Base-by-base conservation (phyloP, 805 yeast genomes). In the Sugiyamaella lignohabitans region DNA sequence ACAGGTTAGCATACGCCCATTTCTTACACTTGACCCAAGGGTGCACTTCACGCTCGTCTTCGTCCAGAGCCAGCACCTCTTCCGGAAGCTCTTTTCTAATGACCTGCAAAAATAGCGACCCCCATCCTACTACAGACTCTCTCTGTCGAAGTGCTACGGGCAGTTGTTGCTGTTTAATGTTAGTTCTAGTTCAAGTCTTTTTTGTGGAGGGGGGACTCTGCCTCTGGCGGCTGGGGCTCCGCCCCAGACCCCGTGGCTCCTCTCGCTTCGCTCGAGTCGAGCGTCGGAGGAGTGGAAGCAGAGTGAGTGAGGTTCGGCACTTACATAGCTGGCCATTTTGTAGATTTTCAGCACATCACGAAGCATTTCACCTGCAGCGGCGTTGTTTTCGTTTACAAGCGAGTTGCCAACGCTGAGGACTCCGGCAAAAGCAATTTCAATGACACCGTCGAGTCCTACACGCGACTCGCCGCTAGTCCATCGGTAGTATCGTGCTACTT, bases 1-100 rank as follows among this genome's bases (percentile, higher is more conserved):
- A 75, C 36, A 89, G 61, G 61, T 86, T 87, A 20, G 87, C 87
- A 59, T 80, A 80, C 0, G 94, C 78, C 97, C 98, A 91, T 63
- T 91, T 93, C 68, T 76, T 89, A 55, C 79, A 76, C 66, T 79
- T 91, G 60, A 70, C 81, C 83, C 83, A 84, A 42, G 79, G 82
- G 55, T 75, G 70, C 18, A 65, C 54, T 41, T 67, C 70, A 42
- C 78, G 70, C 36, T 78, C 82, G 19, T 76, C 74, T 5, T 70
- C 71, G 41, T 78, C 80, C n/a, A 75, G 56, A 17, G 71, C 69
- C 50, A 72, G 49, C 1, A 79, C 77, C 37, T 73, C 72, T 0
- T 60, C 51, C 1, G 95, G 93, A 18, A 80, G 66, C 5, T 68
- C 69, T 67, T 78, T 73, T 52, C 75, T 75, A 43, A 87, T 78